Evolutionary conservation across 495 filamentous ascomycete species (phyloP).

Genomic region (Neohortaea acidophila): DNA sequence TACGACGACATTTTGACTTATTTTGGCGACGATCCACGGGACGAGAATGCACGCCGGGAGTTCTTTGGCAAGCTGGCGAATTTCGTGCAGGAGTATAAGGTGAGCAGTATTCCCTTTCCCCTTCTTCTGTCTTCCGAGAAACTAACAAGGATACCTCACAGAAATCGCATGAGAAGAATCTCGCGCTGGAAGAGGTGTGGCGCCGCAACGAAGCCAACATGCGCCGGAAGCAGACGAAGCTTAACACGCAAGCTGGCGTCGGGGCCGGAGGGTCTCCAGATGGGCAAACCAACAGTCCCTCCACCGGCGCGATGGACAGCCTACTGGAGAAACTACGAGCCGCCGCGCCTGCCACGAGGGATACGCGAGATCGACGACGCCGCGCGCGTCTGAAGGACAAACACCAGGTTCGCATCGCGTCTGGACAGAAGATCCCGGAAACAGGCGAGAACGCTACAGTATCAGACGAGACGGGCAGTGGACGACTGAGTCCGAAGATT

Average conservation of each 20-base stretch:
- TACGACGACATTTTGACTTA: constrained; percentile 95
- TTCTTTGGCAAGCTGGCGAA: constrained; percentile 92
- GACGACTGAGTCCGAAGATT: constrained; percentile 17
- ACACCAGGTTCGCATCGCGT: constrained; percentile 84
- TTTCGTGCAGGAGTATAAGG: constrained; percentile 88
- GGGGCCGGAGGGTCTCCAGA: constrained; percentile 19
- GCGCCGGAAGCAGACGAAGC: constrained; percentile 54
- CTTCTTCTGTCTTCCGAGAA: too few species aligned
- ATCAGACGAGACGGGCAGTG: constrained; percentile 11
- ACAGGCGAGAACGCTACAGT: constrained; percentile 33
- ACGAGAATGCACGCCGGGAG: constrained; percentile 87
- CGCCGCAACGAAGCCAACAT: constrained; percentile 75
- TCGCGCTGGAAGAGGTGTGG: constrained; percentile 62
- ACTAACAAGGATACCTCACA: too few species aligned
- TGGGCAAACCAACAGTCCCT: constrained; percentile 49
- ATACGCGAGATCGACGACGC: constrained; percentile 74
- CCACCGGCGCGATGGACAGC: constrained; percentile 87
- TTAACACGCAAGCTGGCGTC: constrained; percentile 37
- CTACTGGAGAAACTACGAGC: constrained; percentile 92
- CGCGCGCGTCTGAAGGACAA: constrained; percentile 75
- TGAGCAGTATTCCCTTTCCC: constrained; percentile 24
- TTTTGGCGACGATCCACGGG: constrained; percentile 84
- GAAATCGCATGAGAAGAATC: constrained; percentile 88
- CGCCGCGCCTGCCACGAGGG: constrained; percentile 74
- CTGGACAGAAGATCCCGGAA: constrained; percentile 70